These are phyloP conservation scores for Eimeria acervulina DNA, from an alignment of 169 alveolate species.

Conservation along the genomic window DNA sequence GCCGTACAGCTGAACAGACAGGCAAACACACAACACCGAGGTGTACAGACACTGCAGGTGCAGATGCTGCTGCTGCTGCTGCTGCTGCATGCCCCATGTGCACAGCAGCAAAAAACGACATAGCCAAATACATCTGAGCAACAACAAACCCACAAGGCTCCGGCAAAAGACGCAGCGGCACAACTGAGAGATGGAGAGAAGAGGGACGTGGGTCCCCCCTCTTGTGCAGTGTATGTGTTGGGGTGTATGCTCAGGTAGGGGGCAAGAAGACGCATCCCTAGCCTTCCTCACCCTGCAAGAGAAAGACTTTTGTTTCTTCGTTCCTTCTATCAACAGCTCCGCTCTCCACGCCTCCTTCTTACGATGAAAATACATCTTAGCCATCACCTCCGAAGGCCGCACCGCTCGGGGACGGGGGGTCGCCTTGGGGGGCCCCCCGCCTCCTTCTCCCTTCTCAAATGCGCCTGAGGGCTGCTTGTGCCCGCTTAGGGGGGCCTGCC, in stretches of 20 bases:
- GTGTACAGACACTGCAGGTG: background rate
- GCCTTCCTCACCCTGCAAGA: conserved; percentile 75
- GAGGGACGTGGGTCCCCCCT: background rate
- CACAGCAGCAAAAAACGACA: background rate
- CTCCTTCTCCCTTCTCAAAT: conserved; percentile 18
- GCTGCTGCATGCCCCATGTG: background rate
- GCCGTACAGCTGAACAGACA: conserved; percentile 72
- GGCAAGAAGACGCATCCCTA: background rate
- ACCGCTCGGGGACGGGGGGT: conserved; percentile 42
- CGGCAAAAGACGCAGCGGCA: background rate
- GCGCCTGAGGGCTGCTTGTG: background rate
- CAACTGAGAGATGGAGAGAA: background rate
- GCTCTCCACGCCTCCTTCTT: conserved; percentile 81
- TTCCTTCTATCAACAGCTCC: conserved; percentile 68
- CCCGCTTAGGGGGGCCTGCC: conserved; percentile 12
- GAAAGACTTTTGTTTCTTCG: conserved; percentile 76
- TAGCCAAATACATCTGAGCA: background rate
- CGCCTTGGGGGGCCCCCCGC: conserved; percentile 1
- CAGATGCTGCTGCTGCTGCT: background rate
- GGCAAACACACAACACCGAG: too few species aligned
- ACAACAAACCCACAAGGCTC: background rate
- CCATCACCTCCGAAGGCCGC: conserved; percentile 69
- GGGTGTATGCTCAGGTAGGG: background rate
- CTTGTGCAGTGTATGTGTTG: background rate
- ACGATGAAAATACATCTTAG: conserved; percentile 70